A percentile compares a stretch with the other conserved stretches of the same genome.
phyloP scores from a whole-genome alignment of 2,329 filamentous ascomycete genomes.

The Aspergillus fijiensis region DNA sequence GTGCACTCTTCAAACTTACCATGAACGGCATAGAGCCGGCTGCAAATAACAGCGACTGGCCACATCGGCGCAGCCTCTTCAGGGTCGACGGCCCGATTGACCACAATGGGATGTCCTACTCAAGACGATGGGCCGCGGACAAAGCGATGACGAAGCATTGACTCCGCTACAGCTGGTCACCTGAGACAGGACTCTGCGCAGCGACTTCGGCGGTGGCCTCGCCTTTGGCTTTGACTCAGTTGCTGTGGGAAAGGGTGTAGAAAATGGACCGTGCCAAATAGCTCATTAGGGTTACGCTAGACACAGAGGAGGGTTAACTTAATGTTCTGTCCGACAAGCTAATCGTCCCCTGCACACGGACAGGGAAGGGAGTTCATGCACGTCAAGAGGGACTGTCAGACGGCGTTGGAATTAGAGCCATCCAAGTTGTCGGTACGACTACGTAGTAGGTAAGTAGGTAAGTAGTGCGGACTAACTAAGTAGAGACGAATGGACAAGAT shows the following conservation, averaged over 20 bases:
- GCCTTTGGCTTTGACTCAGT: background rate
- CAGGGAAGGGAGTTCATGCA: slow-evolving; percentile 25
- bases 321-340: slow-evolving; percentile 1
- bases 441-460: too few species aligned
- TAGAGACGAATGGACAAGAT: too few species aligned
- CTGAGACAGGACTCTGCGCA: background rate
- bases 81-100: background rate
- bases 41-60: background rate
- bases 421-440: slow-evolving; percentile 26
- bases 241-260: background rate
- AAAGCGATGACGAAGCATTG: background rate
- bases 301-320: background rate
- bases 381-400: slow-evolving; percentile 14
- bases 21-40: background rate
- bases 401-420: slow-evolving; percentile 14
- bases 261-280: background rate
- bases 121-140: background rate
- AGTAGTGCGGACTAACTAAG: too few species aligned
- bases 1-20: slow-evolving; percentile 14
- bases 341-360: slow-evolving; percentile 13
- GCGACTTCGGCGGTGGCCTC: background rate
- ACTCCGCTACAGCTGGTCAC: background rate
- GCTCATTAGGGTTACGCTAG: slow-evolving; percentile 1
- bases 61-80: background rate
- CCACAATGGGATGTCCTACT: background rate